Evolutionary conservation across 2,329 filamentous ascomycete genomes (phyloP).

Genomic region (Fusarium devonianum): DNA sequence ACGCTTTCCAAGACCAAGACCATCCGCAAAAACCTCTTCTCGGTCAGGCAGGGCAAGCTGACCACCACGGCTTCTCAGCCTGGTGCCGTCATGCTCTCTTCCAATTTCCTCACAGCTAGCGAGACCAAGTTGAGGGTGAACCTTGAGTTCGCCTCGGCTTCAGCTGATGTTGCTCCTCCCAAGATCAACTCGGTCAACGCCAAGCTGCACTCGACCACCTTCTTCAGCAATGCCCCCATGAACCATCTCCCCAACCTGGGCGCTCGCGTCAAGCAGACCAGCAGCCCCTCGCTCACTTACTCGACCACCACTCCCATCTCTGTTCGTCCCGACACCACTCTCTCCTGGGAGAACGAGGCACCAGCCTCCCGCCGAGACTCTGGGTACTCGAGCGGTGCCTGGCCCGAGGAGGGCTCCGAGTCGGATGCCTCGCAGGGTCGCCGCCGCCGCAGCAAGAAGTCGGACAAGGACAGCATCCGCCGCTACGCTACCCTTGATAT

Average conservation of each 20-base stretch:
- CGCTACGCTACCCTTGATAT: slow-evolving; percentile 55
- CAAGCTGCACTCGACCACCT: slow-evolving; percentile 62
- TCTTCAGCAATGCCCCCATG: slow-evolving; percentile 57
- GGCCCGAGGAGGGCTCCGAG: slow-evolving; percentile 47
- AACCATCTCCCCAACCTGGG: slow-evolving; percentile 59
- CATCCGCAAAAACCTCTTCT: slow-evolving; percentile 61
- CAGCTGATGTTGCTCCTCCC: slow-evolving; percentile 54
- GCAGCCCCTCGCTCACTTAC: slow-evolving; percentile 56
- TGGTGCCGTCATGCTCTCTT: slow-evolving; percentile 56
- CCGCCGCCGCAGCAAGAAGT: slow-evolving; percentile 38
- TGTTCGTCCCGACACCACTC: slow-evolving; percentile 44
- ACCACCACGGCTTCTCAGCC: slow-evolving; percentile 57
- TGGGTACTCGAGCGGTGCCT: slow-evolving; percentile 57
- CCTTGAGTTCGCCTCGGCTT: slow-evolving; percentile 57
- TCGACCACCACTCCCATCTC: slow-evolving; percentile 53
- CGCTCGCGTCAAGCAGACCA: slow-evolving; percentile 50
- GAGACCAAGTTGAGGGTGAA: slow-evolving; percentile 54
- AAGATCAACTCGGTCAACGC: slow-evolving; percentile 57
- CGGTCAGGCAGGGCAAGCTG: slow-evolving; percentile 58
- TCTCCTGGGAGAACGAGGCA: slow-evolving; percentile 53
- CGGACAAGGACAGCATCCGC: slow-evolving; percentile 44
- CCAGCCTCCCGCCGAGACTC: slow-evolving; percentile 56
- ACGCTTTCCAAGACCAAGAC: slow-evolving; percentile 59
- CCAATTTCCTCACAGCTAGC: slow-evolving; percentile 55
- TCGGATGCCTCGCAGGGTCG: slow-evolving; percentile 42